Conservation (phyloP, 2,329 filamentous ascomycete genomes). For the Aspergillus amoenus region DNA sequence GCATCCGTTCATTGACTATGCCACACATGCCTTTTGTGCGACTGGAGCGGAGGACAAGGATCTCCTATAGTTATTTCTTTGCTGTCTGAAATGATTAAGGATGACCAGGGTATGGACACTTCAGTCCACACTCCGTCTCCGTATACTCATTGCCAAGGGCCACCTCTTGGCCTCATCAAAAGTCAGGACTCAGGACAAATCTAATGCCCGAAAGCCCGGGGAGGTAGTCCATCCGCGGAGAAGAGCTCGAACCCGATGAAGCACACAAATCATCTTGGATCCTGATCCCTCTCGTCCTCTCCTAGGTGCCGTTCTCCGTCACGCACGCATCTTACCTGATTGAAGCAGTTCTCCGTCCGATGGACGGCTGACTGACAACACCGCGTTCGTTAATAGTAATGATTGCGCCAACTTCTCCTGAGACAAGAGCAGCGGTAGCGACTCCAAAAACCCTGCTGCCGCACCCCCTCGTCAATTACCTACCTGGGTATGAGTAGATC, state of each 20-base stretch:
- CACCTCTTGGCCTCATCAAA: background rate
- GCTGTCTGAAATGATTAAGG: too few species aligned
- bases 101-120: too few species aligned
- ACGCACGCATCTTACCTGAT: background rate
- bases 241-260: background rate
- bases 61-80: too few species aligned
- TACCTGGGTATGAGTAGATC: too few species aligned
- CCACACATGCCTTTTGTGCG: background rate
- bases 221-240: background rate
- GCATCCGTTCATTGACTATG: background rate
- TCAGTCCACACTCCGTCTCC: background rate
- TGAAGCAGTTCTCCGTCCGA: background rate
- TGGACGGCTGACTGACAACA: background rate
- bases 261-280: background rate
- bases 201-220: background rate
- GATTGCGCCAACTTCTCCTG: background rate
- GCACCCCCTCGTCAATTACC: too few species aligned
- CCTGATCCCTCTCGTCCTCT: too few species aligned
- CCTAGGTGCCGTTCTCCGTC: background rate
- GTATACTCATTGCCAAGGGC: background rate
- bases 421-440: background rate
- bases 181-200: background rate
- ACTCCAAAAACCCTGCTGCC: too few species aligned
- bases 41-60: too few species aligned
- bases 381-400: background rate